A percentile compares a stretch with the other conserved stretches of the same genome.
Conservation (phyloP, 441 rosid genomes). For the Bruguiera hainesii region DNA sequence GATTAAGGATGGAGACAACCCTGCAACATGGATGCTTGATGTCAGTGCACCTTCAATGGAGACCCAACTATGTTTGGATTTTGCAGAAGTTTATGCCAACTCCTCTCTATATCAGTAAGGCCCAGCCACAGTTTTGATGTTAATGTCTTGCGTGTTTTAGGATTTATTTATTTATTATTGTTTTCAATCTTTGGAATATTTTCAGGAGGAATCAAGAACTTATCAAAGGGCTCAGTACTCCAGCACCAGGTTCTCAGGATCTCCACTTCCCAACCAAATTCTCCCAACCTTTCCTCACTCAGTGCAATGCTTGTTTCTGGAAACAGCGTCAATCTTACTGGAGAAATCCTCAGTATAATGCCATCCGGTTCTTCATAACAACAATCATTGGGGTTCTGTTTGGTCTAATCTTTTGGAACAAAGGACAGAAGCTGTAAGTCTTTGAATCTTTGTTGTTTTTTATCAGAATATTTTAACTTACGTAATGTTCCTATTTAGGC, state of each 20-base stretch:
- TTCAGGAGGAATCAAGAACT: slow-evolving; percentile 73
- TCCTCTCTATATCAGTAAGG: slow-evolving; percentile 55
- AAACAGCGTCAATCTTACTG: slow-evolving; percentile 79
- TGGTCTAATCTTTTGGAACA: slow-evolving; percentile 1
- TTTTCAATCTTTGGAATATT: slow-evolving; percentile 7
- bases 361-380: slow-evolving; percentile 62
- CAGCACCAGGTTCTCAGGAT: slow-evolving; percentile 59
- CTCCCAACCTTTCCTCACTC: slow-evolving; percentile 60
- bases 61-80: slow-evolving; percentile 59
- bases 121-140: neutral
- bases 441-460: too few species aligned
- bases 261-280: slow-evolving; percentile 69
- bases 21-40: slow-evolving; percentile 96
- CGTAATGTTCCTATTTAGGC: too few species aligned
- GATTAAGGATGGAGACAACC: slow-evolving; percentile 72
- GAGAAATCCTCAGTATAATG: slow-evolving; percentile 78
- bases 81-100: slow-evolving; percentile 59
- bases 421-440: slow-evolving; percentile 2
- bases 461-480: too few species aligned
- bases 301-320: slow-evolving; percentile 80
- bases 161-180: neutral
- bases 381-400: neutral
- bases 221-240: slow-evolving; percentile 65
- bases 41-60: slow-evolving; percentile 59
- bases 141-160: neutral